phyloP scores from a whole-genome alignment of 1,284 basidiomycete species.

The Rhodotorula sp. region DNA sequence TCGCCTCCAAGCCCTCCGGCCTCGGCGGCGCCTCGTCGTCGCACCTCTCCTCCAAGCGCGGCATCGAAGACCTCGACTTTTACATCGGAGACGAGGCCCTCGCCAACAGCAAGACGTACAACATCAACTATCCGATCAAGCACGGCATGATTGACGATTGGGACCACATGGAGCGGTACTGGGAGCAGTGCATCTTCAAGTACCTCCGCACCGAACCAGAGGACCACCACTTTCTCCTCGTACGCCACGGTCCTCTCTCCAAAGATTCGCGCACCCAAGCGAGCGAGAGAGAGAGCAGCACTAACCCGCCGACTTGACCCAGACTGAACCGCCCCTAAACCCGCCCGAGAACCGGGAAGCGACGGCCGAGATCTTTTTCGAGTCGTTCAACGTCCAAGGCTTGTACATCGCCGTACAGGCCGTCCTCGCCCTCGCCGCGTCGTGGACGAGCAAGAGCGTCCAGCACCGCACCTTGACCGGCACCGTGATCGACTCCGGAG shows the following conservation, averaged over 20 bases:
- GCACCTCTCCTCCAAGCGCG: slow-evolving; percentile 91
- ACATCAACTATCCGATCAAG: slow-evolving; percentile 92
- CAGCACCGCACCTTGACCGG: slow-evolving; percentile 59
- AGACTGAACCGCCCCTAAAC: slow-evolving; percentile 99
- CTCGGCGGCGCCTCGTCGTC: slow-evolving; percentile 42
- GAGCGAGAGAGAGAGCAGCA: too few species aligned
- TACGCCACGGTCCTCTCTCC: slow-evolving; percentile 52
- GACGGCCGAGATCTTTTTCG: slow-evolving; percentile 99
- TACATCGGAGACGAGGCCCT: slow-evolving; percentile 98
- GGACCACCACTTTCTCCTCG: slow-evolving; percentile 96
- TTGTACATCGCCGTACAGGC: slow-evolving; percentile 99
- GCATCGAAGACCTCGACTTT: slow-evolving; percentile 98
- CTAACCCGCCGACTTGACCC: too few species aligned
- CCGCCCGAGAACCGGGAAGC: slow-evolving; percentile 98
- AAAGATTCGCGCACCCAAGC: too few species aligned
- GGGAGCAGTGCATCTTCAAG: slow-evolving; percentile 99
- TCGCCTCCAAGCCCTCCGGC: slow-evolving; percentile 71
- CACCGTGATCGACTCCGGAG: slow-evolving; percentile 97
- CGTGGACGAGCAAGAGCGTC: slow-evolving; percentile 92
- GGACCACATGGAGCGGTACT: slow-evolving; percentile 98
- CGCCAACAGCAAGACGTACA: slow-evolving; percentile 86
- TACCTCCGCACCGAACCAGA: slow-evolving; percentile 98
- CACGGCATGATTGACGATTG: slow-evolving; percentile 99
- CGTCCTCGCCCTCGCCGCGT: slow-evolving; percentile 96
- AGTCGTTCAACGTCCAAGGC: slow-evolving; percentile 54